Evolutionary conservation across 2,329 filamentous ascomycete genomes (phyloP), one percentile per base, ranked within the genome.

Genomic region (Dothideomycetidae sp.): DNA sequence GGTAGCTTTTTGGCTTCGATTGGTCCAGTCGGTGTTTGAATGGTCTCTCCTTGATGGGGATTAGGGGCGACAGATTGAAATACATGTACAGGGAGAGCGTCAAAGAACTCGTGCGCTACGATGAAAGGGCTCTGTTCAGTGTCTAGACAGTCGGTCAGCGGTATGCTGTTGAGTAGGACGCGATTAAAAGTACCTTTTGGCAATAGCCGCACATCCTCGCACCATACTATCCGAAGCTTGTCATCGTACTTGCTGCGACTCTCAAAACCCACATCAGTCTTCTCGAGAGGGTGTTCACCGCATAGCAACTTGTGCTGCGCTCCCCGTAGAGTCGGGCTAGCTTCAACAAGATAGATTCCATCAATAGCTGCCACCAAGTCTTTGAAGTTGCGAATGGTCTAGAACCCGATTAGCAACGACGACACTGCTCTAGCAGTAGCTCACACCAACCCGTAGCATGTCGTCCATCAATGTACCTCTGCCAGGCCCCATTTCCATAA

Each of bases 391-490:
- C 73, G 74, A 33, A 94, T 76, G 1, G 85, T 92, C 81, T 90
- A 51, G 40, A 26, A n/a, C 21, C 40, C 41, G 43, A 42, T 45
- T 15, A 42, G 37, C 39, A 41, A 37, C 31, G 26, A 39, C 15
- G 42, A 18, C n/a, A 56, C 12, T 11, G 28, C 18, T 31, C 12
- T 16, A 29, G 15, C 15, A 30, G 10, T 32, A 7, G 10, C 28
- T 4, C 23, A 28, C 10, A 40, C 77, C 56, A 66, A 90, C 84
- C 50, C 90, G 71, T 48, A 98, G 62, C 62, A 96, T 81, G 63
- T 98, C 90, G 60, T 88, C 83, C 88, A 98, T 98, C 50, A 98
- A 63, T 10, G 90, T 98, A 10, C 90, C 90, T 56, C 88, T 75
- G 10, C 90, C 90, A 3, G 90, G 90, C 0, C 90, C 90, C 48